Percentiles rank a stretch among this genome's conserved stretches.
Conservation (phyloP, 306 rosid genomes). For the Hippophae rhamnoides region DNA sequence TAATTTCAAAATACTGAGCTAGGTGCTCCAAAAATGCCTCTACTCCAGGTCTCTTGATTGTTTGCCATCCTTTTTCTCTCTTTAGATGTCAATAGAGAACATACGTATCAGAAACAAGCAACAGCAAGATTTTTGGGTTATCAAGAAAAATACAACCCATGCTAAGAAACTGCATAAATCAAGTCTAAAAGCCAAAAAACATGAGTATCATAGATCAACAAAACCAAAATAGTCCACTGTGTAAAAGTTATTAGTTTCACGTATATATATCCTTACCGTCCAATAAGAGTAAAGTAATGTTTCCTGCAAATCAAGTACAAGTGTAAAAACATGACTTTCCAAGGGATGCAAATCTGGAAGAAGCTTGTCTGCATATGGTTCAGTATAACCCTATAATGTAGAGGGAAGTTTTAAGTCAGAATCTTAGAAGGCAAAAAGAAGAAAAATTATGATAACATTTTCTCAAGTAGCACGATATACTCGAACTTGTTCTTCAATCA, state of each 20-base stretch:
- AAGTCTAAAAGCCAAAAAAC: not conserved
- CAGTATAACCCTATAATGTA: conserved; percentile 58
- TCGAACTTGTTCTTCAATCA: conserved; percentile 67
- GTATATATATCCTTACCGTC: conserved; percentile 53
- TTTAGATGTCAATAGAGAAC: conserved; percentile 32
- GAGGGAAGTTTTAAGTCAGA: conserved; percentile 16
- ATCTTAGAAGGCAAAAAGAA: not conserved
- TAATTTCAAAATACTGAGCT: conserved; percentile 75
- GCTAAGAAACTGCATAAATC: not conserved
- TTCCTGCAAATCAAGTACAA: conserved; percentile 91
- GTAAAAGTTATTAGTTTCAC: not conserved
- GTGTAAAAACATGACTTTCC: conserved; percentile 80
- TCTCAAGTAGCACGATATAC: conserved; percentile 29
- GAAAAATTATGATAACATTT: not conserved
- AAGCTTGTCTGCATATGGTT: conserved; percentile 87
- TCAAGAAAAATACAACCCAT: conserved; percentile 2
- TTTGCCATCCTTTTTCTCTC: conserved; percentile 98
- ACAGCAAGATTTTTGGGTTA: not conserved
- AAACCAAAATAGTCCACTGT: not conserved
- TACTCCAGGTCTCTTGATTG: conserved; percentile 94
- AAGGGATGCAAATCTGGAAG: conserved; percentile 92
- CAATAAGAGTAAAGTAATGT: conserved; percentile 80
- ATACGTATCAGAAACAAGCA: conserved; percentile 7
- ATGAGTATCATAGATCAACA: not conserved
- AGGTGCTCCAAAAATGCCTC: conserved; percentile 95